phyloP scores from a whole-genome alignment of 2,329 filamentous ascomycete genomes.

The Colletotrichum ledebouriae region DNA sequence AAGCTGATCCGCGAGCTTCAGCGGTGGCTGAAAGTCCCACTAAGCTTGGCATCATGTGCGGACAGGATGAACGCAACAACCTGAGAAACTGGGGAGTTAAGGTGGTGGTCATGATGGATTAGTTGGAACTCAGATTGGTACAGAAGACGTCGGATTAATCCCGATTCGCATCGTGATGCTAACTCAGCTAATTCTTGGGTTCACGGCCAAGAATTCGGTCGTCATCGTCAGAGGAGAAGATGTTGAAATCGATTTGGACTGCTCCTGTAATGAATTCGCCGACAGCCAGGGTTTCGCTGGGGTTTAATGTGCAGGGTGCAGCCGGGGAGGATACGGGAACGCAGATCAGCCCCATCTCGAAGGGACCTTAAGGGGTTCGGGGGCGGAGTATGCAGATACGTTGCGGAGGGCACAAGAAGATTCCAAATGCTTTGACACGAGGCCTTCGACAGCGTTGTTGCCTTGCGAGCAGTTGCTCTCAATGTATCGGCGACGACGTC shows the following conservation, averaged over 20 bases:
- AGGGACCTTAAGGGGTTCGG: conserved; percentile 6
- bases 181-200: neutral
- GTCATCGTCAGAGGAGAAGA: conserved; percentile 1
- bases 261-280: conserved; percentile 3
- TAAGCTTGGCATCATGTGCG: neutral
- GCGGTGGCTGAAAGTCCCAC: too few species aligned
- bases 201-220: conserved; percentile 25
- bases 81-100: neutral
- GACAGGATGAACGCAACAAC: neutral
- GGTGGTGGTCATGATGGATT: neutral
- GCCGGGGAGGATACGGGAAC: conserved; percentile 26
- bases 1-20: too few species aligned
- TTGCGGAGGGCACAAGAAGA: neutral
- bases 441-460: neutral
- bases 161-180: conserved; percentile 15
- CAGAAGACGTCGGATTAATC: neutral
- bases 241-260: neutral
- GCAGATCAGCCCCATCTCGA: conserved; percentile 30
- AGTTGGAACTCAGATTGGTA: too few species aligned
- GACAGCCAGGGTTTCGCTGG: neutral
- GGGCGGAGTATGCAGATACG: neutral
- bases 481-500: too few species aligned
- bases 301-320: conserved; percentile 26
- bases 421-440: neutral
- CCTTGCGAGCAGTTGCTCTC: too few species aligned